phyloP scores from a whole-genome alignment of 2,329 filamentous ascomycete species.

The Aspergillus sp. region DNA sequence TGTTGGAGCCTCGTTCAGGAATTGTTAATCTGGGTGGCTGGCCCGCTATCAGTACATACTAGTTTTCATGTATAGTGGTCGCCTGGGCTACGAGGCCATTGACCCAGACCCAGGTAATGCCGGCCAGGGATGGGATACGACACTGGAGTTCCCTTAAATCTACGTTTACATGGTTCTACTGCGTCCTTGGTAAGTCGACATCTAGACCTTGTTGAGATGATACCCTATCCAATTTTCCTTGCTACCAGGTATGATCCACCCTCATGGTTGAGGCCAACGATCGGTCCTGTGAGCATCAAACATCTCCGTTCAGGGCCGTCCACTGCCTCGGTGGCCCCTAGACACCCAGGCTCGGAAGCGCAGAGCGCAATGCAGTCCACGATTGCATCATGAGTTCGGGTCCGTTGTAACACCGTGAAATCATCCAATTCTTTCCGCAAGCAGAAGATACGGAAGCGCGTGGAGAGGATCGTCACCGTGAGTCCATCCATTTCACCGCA shows the following conservation, averaged over 20 bases:
- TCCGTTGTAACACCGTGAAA: neutral
- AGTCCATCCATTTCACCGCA: neutral
- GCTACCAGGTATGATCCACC: neutral
- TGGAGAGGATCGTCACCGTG: neutral
- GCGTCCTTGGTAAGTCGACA: no score
- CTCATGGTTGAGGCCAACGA: neutral
- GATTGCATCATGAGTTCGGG: neutral
- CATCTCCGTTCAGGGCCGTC: neutral
- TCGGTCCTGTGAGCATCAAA: neutral
- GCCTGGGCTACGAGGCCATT: no score
- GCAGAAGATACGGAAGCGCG: neutral
- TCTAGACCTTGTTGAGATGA: neutral
- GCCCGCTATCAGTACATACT: no score
- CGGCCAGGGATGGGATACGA: no score
- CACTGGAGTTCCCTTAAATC: no score
- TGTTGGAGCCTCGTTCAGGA: no score
- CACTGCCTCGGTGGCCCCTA: neutral
- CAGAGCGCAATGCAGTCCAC: neutral
- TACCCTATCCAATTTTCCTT: neutral
- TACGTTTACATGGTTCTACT: no score
- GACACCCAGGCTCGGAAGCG: neutral
- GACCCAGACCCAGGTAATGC: no score
- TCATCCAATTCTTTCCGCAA: neutral
- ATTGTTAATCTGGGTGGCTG: no score
- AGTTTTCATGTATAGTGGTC: no score